Percentiles rank a stretch among this genome's conserved stretches.
Conservation (phyloP, 257 asterid genomes). For the Solanum virginianum region DNA sequence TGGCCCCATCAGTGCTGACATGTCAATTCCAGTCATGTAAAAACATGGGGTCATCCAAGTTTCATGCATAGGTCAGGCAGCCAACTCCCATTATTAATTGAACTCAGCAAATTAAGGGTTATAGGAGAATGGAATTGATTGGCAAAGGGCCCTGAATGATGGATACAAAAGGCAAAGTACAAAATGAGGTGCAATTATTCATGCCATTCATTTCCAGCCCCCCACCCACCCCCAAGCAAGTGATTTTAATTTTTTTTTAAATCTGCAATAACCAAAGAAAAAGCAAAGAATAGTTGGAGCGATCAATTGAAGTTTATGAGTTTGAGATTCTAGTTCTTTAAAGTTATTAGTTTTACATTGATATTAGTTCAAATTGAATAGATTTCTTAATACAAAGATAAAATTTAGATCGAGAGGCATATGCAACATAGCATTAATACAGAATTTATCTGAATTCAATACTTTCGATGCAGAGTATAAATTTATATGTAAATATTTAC, state of each 20-base stretch:
- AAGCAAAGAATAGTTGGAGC: not conserved
- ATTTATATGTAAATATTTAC: not conserved
- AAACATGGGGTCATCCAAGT: slow-evolving; percentile 53
- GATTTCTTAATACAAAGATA: not conserved
- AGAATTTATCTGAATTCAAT: not conserved
- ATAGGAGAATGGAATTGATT: slow-evolving; percentile 3
- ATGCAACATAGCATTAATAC: not conserved
- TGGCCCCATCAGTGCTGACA: slow-evolving; percentile 14
- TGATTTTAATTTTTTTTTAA: not conserved
- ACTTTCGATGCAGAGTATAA: not conserved
- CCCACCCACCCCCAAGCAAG: not conserved
- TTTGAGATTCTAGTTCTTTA: not conserved
- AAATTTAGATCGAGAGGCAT: not conserved
- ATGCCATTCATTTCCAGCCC: slow-evolving; percentile 32
- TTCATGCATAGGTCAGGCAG: slow-evolving; percentile 15
- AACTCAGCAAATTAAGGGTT: not conserved
- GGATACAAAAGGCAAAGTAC: slow-evolving; percentile 61
- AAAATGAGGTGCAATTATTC: slow-evolving; percentile 40
- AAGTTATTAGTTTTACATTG: not conserved
- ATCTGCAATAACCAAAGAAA: not conserved
- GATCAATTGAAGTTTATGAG: not conserved
- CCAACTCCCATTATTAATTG: slow-evolving; percentile 22
- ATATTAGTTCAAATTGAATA: not conserved
- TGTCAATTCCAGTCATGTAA: slow-evolving; percentile 45
- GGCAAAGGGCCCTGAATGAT: slow-evolving; percentile 35